Percentiles rank a stretch among this genome's conserved stretches.
Evolutionary conservation across 352 stramenopile genomes (phyloP).

Genomic region (Blastocystis sp.): DNA sequence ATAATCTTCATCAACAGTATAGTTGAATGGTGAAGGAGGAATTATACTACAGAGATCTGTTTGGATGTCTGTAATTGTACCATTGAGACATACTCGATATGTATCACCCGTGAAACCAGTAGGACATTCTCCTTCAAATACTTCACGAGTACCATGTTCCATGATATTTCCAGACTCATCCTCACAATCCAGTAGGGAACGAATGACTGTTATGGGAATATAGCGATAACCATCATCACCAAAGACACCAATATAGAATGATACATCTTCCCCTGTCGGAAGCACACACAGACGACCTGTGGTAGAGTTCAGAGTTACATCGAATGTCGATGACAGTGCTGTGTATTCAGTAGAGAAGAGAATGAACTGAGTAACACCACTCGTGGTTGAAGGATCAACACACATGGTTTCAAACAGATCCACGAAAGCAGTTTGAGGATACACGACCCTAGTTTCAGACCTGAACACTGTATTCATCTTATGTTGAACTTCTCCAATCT

Average conservation of each 20-base stretch:
- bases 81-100: constrained; percentile 5
- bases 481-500: too few species aligned
- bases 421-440: too few species aligned
- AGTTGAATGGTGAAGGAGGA: background rate
- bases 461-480: too few species aligned
- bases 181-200: background rate
- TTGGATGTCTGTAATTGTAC: background rate
- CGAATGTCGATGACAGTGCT: background rate
- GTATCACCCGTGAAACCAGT: background rate
- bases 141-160: background rate
- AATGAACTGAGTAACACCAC: background rate
- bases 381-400: too few species aligned
- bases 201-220: background rate
- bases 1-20: background rate
- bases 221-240: background rate
- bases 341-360: background rate
- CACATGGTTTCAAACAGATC: too few species aligned
- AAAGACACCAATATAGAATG: background rate
- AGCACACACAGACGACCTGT: background rate
- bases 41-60: background rate
- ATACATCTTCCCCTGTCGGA: too few species aligned
- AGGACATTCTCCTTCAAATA: background rate
- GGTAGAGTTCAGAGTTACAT: background rate
- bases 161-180: background rate
- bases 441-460: too few species aligned